Conservation (phyloP, 2,329 filamentous ascomycete genomes). For the Colletotrichum tofieldiae region DNA sequence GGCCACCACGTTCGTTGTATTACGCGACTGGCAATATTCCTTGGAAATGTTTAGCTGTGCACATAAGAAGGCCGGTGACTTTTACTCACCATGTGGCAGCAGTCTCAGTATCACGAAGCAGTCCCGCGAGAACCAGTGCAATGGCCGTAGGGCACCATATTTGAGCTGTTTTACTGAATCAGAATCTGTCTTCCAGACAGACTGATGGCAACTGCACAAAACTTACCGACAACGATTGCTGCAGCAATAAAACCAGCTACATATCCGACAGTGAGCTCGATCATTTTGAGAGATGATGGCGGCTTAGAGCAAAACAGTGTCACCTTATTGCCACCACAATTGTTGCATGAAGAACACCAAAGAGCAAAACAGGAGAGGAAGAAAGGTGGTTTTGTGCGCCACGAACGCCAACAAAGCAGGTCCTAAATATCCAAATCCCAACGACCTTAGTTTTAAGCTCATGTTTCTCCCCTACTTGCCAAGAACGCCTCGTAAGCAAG, state of each 20-base stretch:
- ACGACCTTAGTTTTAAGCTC: too few relatives aligned
- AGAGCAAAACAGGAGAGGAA: too few relatives aligned
- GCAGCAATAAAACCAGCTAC: conserved; percentile 48
- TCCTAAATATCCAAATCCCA: too few relatives aligned
- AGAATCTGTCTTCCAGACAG: background rate
- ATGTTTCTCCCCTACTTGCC: too few relatives aligned
- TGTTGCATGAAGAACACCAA: too few relatives aligned
- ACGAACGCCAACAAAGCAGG: too few relatives aligned
- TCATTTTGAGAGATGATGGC: conserved; percentile 28
- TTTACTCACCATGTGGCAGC: conserved; percentile 54
- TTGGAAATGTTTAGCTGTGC: background rate
- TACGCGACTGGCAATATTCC: conserved; percentile 45
- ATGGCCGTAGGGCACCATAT: conserved; percentile 54
- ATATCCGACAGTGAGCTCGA: conserved; percentile 46
- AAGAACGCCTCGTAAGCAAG: too few relatives aligned
- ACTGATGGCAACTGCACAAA: background rate
- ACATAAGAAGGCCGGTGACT: background rate
- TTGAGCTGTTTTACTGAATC: conserved; percentile 49
- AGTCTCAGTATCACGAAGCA: conserved; percentile 55
- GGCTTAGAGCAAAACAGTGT: too few relatives aligned
- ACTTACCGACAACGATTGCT: conserved; percentile 44
- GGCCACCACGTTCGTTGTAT: conserved; percentile 61
- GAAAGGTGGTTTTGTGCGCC: too few relatives aligned
- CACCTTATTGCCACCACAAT: too few relatives aligned
- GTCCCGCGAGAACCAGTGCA: conserved; percentile 53